Base-by-base conservation (phyloP, 495 filamentous ascomycete species). In the Tuber aestivum region DNA sequence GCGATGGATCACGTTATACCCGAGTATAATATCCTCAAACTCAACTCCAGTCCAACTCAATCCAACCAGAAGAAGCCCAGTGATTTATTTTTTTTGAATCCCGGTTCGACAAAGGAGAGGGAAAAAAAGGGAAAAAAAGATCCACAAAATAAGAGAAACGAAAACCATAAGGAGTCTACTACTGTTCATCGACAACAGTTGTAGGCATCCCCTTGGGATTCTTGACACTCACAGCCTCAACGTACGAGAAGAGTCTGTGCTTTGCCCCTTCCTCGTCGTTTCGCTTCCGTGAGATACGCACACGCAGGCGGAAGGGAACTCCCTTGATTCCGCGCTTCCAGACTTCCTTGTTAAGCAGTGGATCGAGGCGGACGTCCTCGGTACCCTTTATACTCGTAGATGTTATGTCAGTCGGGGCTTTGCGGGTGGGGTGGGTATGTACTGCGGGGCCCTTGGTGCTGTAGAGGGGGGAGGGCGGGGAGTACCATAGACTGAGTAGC, bases 191-290 rank as follows among this genome's bases (percentile, higher is more conserved):
- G n/a, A 92, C 91, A 82, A 95, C 89, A 76, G 91, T 89, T 76
- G 95, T 98, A 83, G 92, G 91, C 81, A 99, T 90, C 85, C 94
- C 94, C 93, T 97, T 97, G 84, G 94, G 90, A 87, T 95, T 92
- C 93, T 97, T 98, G 82, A 98, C 95, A 87, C 97, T 97, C 86
- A 98, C 95, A 78, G 95, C 95, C 90, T 98, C 94, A 84, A 99
- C 96, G 88, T 96, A 97, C 86, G 91, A 94, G 91, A 97, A 99
- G 82, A 99, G 90, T 89, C 92, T 95, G 89, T 99, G 91, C 89
- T 95, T 95, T 83, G 95, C 95, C 82, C 92, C 94, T 88, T 99
- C 95, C 89, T 99, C 95, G 85, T 99, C 95, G 89, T 99, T 99
- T 89, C 95, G 94, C 91, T 97, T 95, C 85, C 95, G 93, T 81